Conservation (phyloP, 148 eudicot species). For the Chenopodium berlandieri region DNA sequence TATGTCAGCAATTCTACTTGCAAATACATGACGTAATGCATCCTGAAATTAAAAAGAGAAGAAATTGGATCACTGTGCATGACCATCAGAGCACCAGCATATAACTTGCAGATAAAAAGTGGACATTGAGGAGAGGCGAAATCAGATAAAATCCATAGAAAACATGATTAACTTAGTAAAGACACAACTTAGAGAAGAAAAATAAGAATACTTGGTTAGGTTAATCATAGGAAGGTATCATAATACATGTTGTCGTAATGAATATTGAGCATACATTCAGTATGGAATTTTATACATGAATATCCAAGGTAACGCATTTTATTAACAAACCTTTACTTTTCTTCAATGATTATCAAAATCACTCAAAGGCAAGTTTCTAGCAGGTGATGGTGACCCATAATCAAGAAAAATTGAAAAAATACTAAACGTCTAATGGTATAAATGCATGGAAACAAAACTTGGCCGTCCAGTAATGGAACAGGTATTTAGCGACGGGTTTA, state of each 20-base stretch:
- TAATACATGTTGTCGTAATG: too few relatives aligned
- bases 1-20: constrained; percentile 90
- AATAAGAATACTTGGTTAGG: too few relatives aligned
- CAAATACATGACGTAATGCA: constrained; percentile 92
- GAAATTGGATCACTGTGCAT: constrained; percentile 3
- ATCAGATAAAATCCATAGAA: neutral
- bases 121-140: neutral
- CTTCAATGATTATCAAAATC: neutral
- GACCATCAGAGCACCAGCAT: neutral
- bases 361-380: neutral
- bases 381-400: neutral
- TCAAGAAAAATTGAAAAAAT: too few relatives aligned
- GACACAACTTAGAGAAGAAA: neutral
- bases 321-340: neutral
- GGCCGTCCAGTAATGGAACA: too few relatives aligned
- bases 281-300: neutral
- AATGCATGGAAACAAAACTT: too few relatives aligned
- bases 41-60: constrained; percentile 46
- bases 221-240: neutral
- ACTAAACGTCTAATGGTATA: neutral
- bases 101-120: neutral
- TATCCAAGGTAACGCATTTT: neutral
- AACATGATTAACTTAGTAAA: neutral
- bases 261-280: neutral
- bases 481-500: too few relatives aligned